A percentile compares a stretch with the other conserved stretches of the same genome.
phyloP scores from a whole-genome alignment of 805 yeast species.

The Lipomyces yamadae region DNA sequence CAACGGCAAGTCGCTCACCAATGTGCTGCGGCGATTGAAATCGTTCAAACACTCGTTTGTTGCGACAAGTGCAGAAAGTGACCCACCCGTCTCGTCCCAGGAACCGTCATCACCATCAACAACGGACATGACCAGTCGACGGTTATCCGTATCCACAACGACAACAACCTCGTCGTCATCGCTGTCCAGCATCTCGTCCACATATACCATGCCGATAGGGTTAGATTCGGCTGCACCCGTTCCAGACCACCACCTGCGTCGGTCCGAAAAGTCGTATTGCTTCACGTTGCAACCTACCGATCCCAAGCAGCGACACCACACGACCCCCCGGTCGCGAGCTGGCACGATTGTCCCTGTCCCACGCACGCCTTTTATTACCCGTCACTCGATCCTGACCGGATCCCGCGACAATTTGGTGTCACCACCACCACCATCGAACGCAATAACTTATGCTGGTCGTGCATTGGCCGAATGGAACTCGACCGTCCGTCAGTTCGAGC shows the following conservation, averaged over 20 bases:
- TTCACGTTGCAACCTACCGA: slow-evolving; percentile 28
- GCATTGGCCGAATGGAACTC: slow-evolving; percentile 50
- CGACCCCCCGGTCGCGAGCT: background rate
- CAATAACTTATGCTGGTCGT: slow-evolving; percentile 47
- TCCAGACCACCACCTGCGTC: background rate
- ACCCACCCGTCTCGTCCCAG: background rate
- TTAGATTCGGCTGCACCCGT: background rate
- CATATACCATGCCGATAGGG: background rate
- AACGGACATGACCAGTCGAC: background rate
- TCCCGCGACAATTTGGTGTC: too few species aligned
- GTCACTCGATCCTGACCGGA: too few species aligned
- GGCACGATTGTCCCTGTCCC: slow-evolving; percentile 23
- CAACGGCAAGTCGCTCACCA: slow-evolving; percentile 14
- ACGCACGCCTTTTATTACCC: slow-evolving; percentile 17
- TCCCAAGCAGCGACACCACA: slow-evolving; percentile 9
- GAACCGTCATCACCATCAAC: background rate
- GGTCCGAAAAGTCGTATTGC: slow-evolving; percentile 27
- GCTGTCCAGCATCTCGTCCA: background rate
- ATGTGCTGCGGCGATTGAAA: slow-evolving; percentile 16
- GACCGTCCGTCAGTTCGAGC: slow-evolving; percentile 47
- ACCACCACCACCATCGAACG: background rate
- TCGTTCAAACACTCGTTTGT: slow-evolving; percentile 5
- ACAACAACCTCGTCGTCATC: background rate
- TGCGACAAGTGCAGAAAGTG: background rate
- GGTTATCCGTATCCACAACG: background rate